Base-by-base conservation (phyloP, 345 rosid species). In the Bretschneidera sinensis region DNA sequence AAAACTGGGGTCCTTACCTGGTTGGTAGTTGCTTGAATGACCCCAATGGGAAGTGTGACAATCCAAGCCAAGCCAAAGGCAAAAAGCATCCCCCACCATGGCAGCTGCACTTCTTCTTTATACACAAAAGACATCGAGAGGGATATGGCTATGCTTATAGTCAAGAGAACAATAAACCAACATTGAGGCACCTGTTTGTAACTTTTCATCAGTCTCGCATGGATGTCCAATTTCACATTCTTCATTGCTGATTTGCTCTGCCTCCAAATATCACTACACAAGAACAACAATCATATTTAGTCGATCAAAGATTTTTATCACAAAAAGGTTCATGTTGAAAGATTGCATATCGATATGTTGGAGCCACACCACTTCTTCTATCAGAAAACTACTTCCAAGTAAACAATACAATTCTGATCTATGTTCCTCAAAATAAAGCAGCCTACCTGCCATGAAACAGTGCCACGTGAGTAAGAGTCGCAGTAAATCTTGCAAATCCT, bases 21-120 rank as follows among this genome's bases (percentile, higher is more conserved):
- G 76, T 95, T 95, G 17, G 99, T 95, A 34, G 99, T 95, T 49
- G 99, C 99, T 74, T 95, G 99, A 75, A 95, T 95, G 72, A 95
- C 94, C 14, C 99, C 99, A 2, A 95, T 86, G 0, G 99, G 99
- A 61, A 95, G 97, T 28, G 97, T 95, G 54, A 95, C 97, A 33
- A 95, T 21, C 75, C 82, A 95, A 51, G 99, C 97, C 78, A 95
- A 61, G 24, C 33, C 81, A 65, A 95, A 88, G 57, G 99, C 97
- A 60, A 95, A 86, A 68, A 95, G 76, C 91, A 95, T 85, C 22
- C 95, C 99, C 99, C 97, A 95, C 92, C 91, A 91, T 13, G 72
- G 89, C 51, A 95, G 82, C 66, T 95, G 97, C 66, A 95, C 89
- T 19, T 81, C 81, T 0, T 79, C 74, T 64, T 88, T 84, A 85